Base-by-base conservation (phyloP, 352 stramenopile genomes). In the Phytophthora macrochlamydospora region DNA sequence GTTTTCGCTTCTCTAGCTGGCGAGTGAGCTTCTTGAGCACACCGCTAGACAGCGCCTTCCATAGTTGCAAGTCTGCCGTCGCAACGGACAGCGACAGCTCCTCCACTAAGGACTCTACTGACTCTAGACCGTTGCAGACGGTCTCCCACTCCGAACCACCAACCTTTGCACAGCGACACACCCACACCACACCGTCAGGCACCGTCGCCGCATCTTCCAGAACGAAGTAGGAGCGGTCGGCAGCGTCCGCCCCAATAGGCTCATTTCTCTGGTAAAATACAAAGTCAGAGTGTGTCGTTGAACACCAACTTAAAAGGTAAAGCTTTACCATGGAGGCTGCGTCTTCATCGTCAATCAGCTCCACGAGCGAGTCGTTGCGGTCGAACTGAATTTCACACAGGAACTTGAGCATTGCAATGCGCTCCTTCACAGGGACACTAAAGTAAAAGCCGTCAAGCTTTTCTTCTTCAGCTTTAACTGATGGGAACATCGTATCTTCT, bases 331-430 rank as follows among this genome's bases (percentile, higher is more conserved):
- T 76, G 1, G 69, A 73, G 14, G 89, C 74, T 7, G 68, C 76
- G 38, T 85, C 81, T 40, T 86, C 71, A 40, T 80, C 65, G 31
- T 78, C 83, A 53, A 92, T 81, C 44, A 76, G 72, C 60, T 90
- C 72, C 18, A 88, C 56, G 6, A 91, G 71, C 33, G 61, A 40
- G 38, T 87, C 77, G 54, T 91, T 92, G 56, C 78, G 72, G 54
- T 91, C 81, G 35, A 90, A 91, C 44, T 91, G 81, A 30, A 73
- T 64, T 55, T 92, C 81, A 31, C 81, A 92, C 13, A 91, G 33
- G 24, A 80, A 76, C 44, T 91, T 91, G 35, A 92, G 58, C 6
- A 91, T 64, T 2, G 70, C 56, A 14, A 91, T 67, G 28, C 78
- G 74, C 11, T 89, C 71, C 1, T 60, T 56, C 2, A 87, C 58